Base-by-base conservation (phyloP, 495 filamentous ascomycete genomes). In the Penicillium silybi region DNA sequence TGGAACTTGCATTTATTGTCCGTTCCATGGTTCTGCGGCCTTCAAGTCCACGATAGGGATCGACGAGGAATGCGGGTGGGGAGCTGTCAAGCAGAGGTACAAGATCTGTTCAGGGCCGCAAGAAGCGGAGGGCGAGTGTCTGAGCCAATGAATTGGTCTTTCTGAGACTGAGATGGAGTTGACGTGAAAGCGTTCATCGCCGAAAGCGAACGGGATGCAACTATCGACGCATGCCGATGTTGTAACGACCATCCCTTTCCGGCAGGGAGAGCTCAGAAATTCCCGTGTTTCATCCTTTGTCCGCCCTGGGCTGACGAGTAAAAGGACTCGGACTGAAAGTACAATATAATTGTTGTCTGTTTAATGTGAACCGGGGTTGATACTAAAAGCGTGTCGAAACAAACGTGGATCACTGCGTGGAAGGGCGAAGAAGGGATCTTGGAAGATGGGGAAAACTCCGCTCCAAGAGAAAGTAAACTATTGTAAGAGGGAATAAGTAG, bases 211-310 rank as follows among this genome's bases (percentile, higher is more conserved):
- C 44, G 25, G 20, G 52, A 52, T 59, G 52, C 52, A 48, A 61
- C 43, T 35, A 47, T 49, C 20, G 51, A 32, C 57, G 43, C 59
- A 59, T 60, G 53, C 60, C 57, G 27, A 25, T 46, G 53, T 55
- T 57, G 54, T 53, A 42, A 53, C 46, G 18, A 44, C 22, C 18
- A 52, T 48, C 61, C 61, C 61, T 61, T 54, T 61, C 53, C 57
- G 48, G 53, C 20, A 57, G 41, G 44, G 48, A 27, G 41, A 13
- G 29, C 9, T 32, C 29, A n/a, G 8, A 32, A 34, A 44, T 23
- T 37, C 43, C 38, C 20, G 17, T 17, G 41, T 9, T 41, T 27
- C 29, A 27, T 17, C 25, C 25, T 1, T 23, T 19, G 2, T 44
- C 15, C 17, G 25, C 10, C 23, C 23, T 19, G 16, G 18, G 19